These are phyloP conservation scores for Entomortierella chlamydospora DNA, from an alignment of 192 early-diverging fungal genomes.

Conservation along the genomic window DNA sequence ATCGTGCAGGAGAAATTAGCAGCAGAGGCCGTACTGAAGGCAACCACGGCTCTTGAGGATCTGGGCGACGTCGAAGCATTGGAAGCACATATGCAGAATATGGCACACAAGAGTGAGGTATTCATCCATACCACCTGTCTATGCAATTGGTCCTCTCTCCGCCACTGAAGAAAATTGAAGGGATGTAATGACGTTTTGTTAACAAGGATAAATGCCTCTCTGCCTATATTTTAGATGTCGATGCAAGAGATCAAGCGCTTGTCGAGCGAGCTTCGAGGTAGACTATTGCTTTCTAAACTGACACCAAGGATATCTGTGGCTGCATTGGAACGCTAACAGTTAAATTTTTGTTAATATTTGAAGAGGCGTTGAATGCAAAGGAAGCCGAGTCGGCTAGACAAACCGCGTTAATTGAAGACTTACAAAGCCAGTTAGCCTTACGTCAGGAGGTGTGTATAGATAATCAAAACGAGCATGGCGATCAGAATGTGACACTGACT, in stretches of 20 bases:
- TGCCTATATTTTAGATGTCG: conserved; percentile 31
- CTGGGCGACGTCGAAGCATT: conserved; percentile 49
- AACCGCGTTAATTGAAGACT: conserved; percentile 19
- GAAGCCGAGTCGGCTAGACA: conserved; percentile 23
- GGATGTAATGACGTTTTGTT: too few species aligned
- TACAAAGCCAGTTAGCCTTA: conserved; percentile 13
- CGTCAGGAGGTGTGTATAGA: neutral
- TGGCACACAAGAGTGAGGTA: conserved; percentile 51
- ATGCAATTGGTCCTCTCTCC: too few species aligned
- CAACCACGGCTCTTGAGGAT: conserved; percentile 48
- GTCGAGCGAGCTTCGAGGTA: conserved; percentile 38
- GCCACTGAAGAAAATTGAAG: too few species aligned
- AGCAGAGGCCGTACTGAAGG: conserved; percentile 39
- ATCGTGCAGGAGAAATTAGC: conserved; percentile 52
- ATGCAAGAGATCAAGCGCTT: conserved; percentile 55
- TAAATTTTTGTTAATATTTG: too few species aligned
- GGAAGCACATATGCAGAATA: conserved; percentile 53
- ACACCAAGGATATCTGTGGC: too few species aligned
- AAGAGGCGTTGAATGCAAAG: neutral
- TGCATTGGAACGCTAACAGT: too few species aligned
- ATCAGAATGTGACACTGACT: too few species aligned
- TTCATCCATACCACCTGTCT: too few species aligned
- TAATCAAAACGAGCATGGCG: too few species aligned
- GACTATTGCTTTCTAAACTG: neutral
- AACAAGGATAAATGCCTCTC: too few species aligned